Evolutionary conservation across 1,139 yeast species (phyloP).

Genomic region (Barnettozyma hawaiiensis): DNA sequence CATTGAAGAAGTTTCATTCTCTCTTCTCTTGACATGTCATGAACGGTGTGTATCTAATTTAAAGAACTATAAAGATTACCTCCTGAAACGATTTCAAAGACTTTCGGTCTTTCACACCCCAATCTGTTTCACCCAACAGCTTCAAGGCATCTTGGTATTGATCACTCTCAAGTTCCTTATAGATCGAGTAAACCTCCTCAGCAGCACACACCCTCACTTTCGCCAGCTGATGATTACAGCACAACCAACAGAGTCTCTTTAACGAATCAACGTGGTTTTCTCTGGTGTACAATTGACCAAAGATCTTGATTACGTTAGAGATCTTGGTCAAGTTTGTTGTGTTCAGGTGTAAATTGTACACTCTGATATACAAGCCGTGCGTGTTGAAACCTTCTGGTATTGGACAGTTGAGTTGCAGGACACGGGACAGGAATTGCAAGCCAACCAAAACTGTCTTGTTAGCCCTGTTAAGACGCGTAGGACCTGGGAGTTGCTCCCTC

Average conservation of each 20-base stretch:
- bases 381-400: constrained; percentile 35
- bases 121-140: constrained; percentile 12
- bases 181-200: constrained; percentile 34
- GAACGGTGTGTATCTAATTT: no score
- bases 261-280: constrained; percentile 23
- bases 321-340: constrained; percentile 36
- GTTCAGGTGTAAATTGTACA: constrained; percentile 53
- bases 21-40: no score
- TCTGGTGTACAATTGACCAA: constrained; percentile 31
- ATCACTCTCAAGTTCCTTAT: constrained; percentile 24
- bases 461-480: constrained; percentile 17
- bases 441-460: constrained; percentile 25
- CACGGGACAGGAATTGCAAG: constrained; percentile 29
- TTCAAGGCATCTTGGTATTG: constrained; percentile 11
- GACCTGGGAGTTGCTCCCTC: constrained; percentile 8
- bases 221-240: constrained; percentile 31
- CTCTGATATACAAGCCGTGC: constrained; percentile 41
- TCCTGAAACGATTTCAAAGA: constrained; percentile 1
- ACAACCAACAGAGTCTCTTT: constrained; percentile 31
- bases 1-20: constrained; percentile 3
- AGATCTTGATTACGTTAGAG: constrained; percentile 33
- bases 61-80: constrained; percentile 4
- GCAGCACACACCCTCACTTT: constrained; percentile 32
- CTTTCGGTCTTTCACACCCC: constrained; percentile 8
- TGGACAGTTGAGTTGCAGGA: constrained; percentile 26